Conservation (phyloP, 2,329 filamentous ascomycete species). For the Alternaria incomplexa region DNA sequence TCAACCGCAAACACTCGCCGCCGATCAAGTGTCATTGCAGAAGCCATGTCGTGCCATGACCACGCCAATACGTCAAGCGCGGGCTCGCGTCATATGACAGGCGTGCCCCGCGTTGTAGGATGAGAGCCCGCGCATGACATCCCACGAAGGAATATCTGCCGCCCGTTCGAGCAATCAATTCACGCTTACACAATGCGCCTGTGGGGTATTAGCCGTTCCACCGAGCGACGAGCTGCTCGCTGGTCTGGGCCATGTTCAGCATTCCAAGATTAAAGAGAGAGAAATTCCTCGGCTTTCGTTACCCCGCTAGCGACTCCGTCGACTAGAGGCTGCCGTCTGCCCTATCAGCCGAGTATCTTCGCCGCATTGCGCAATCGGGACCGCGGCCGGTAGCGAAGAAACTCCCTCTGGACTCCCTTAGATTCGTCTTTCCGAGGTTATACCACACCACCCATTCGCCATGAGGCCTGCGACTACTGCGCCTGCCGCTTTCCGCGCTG, state of each 20-base stretch:
- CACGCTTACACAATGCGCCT: slow-evolving; percentile 1
- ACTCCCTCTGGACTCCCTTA: slow-evolving; percentile 17
- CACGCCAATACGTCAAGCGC: not conserved
- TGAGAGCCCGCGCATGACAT: slow-evolving; percentile 14
- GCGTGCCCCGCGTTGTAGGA: slow-evolving; percentile 18
- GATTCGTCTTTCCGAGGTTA: slow-evolving; percentile 36
- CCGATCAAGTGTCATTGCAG: not conserved
- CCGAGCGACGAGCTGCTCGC: slow-evolving; percentile 20
- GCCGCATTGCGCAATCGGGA: slow-evolving; percentile 21
- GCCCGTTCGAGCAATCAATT: slow-evolving; percentile 16
- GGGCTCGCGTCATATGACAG: slow-evolving; percentile 14
- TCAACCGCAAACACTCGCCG: not conserved
- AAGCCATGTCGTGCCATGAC: not conserved
- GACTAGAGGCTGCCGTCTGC: slow-evolving; percentile 7
- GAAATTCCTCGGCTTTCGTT: slow-evolving; percentile 35
- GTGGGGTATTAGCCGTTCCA: slow-evolving; percentile 21
- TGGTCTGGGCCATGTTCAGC: slow-evolving; percentile 9
- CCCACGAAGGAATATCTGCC: slow-evolving; percentile 11
- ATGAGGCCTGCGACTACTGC: slow-evolving; percentile 42
- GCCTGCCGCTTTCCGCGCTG: slow-evolving; percentile 34
- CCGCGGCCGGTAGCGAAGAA: slow-evolving; percentile 35
- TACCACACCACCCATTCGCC: slow-evolving; percentile 22
- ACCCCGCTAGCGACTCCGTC: slow-evolving; percentile 36
- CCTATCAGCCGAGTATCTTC: slow-evolving; percentile 17
- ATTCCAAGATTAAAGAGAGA: slow-evolving; percentile 15